These are phyloP conservation scores for Sophora flavescens DNA, from an alignment of 306 rosid genomes.

Conservation along the genomic window DNA sequence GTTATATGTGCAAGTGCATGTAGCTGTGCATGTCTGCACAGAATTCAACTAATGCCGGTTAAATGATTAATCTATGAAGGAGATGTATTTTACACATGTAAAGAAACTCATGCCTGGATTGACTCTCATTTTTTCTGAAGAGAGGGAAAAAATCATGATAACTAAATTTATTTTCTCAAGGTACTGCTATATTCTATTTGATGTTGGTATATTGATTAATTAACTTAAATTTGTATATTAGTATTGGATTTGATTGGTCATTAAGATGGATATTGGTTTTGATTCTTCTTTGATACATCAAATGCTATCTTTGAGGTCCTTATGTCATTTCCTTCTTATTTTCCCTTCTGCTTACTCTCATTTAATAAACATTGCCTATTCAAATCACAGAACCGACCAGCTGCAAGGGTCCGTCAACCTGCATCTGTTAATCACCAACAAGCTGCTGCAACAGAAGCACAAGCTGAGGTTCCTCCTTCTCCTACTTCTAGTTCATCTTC, in stretches of 20 bases:
- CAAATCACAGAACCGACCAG: slow-evolving; percentile 57
- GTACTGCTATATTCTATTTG: not conserved
- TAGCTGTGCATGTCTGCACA: not conserved
- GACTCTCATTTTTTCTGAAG: not conserved
- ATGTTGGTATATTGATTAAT: slow-evolving; percentile 1
- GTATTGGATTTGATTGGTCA: slow-evolving; percentile 12
- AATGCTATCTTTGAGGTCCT: slow-evolving; percentile 9
- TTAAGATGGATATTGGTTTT: slow-evolving; percentile 5
- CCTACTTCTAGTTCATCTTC: slow-evolving; percentile 58
- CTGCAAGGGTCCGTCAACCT: slow-evolving; percentile 59
- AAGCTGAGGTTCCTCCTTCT: slow-evolving; percentile 54
- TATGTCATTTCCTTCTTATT: slow-evolving; percentile 1
- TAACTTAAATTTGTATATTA: slow-evolving; percentile 5
- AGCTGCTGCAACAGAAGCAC: slow-evolving; percentile 48
- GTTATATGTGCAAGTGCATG: not conserved
- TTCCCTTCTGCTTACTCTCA: not conserved
- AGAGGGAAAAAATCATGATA: not conserved
- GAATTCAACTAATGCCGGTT: slow-evolving; percentile 18
- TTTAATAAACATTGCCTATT: slow-evolving; percentile 15
- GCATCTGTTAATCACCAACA: slow-evolving; percentile 49
- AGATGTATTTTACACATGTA: slow-evolving; percentile 23
- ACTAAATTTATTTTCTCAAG: not conserved
- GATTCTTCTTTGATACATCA: slow-evolving; percentile 34
- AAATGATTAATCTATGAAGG: slow-evolving; percentile 20
- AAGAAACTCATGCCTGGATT: slow-evolving; percentile 28